A percentile compares a stretch with the other conserved stretches of the same genome.
These are phyloP conservation scores for Cerrena zonata DNA, from an alignment of 1,284 basidiomycete species.

Conservation along the genomic window DNA sequence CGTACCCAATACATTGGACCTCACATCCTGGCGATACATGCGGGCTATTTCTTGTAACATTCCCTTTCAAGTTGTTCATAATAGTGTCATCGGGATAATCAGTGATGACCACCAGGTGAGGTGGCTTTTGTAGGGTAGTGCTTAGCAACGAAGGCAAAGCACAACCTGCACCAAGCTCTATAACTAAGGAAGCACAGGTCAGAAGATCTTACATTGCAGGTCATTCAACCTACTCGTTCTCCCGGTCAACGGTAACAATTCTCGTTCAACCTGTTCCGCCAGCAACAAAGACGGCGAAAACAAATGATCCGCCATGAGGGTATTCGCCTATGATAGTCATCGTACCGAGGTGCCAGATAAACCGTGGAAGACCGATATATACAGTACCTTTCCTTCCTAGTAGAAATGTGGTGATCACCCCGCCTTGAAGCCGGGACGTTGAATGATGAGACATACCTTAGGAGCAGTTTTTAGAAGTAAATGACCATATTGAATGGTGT, in stretches of 20 bases:
- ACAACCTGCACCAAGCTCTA: slow-evolving; percentile 65
- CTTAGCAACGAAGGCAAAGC: slow-evolving; percentile 60
- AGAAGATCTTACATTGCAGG: not conserved
- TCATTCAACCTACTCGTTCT: slow-evolving; percentile 33
- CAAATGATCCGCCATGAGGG: slow-evolving; percentile 63
- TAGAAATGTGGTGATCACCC: no score
- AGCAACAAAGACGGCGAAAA: slow-evolving; percentile 65
- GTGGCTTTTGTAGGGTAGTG: slow-evolving; percentile 38
- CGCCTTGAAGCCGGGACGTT: no score
- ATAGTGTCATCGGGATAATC: slow-evolving; percentile 65
- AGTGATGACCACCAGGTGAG: slow-evolving; percentile 51
- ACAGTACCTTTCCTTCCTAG: slow-evolving; percentile 54
- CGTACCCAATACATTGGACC: slow-evolving; percentile 47
- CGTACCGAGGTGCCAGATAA: not conserved
- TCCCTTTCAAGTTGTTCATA: slow-evolving; percentile 47
- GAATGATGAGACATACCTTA: slow-evolving; percentile 40
- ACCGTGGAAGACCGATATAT: slow-evolving; percentile 2
- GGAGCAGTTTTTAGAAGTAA: slow-evolving; percentile 45
- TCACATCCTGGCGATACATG: slow-evolving; percentile 34
- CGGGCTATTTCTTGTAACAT: slow-evolving; percentile 44
- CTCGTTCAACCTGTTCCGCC: slow-evolving; percentile 57
- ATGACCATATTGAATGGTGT: slow-evolving; percentile 41
- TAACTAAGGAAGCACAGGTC: slow-evolving; percentile 33
- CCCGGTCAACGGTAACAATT: slow-evolving; percentile 35
- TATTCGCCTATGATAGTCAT: slow-evolving; percentile 48